Evolutionary conservation across 2,329 filamentous ascomycete species (phyloP).

Genomic region (Cercospora canescens): DNA sequence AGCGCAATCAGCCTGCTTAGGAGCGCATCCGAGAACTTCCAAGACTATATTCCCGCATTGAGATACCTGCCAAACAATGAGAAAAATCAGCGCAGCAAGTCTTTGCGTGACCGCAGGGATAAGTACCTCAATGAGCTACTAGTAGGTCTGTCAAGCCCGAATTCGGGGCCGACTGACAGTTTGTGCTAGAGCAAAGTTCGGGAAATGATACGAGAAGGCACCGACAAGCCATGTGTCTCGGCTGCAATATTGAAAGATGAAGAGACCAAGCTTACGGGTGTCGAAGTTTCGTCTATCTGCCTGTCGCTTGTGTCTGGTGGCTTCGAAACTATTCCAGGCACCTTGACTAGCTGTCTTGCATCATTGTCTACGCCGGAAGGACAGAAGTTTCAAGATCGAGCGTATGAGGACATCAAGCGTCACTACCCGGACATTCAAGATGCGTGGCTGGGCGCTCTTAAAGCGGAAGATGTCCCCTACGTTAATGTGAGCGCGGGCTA

Average conservation of each 20-base stretch:
- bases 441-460: constrained; percentile 49
- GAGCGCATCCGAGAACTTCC: constrained; percentile 54
- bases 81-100: constrained; percentile 50
- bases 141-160: not conserved
- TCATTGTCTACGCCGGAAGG: constrained; percentile 51
- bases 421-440: constrained; percentile 48
- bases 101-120: constrained; percentile 50
- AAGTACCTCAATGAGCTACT: constrained; percentile 52
- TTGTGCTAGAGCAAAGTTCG: constrained; percentile 45
- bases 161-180: not conserved
- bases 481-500: constrained; percentile 29
- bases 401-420: constrained; percentile 54
- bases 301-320: constrained; percentile 55
- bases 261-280: constrained; percentile 54
- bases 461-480: constrained; percentile 53
- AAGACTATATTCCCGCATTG: constrained; percentile 54
- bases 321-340: constrained; percentile 57
- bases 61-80: constrained; percentile 55
- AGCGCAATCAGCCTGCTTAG: constrained; percentile 53
- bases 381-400: constrained; percentile 53
- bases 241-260: constrained; percentile 57
- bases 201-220: constrained; percentile 53
- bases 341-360: constrained; percentile 53
- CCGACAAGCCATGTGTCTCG: constrained; percentile 56
- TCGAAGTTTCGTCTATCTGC: constrained; percentile 57